Evolutionary conservation across 352 stramenopile genomes (phyloP).

Genomic region (Globisporangium parvum): DNA sequence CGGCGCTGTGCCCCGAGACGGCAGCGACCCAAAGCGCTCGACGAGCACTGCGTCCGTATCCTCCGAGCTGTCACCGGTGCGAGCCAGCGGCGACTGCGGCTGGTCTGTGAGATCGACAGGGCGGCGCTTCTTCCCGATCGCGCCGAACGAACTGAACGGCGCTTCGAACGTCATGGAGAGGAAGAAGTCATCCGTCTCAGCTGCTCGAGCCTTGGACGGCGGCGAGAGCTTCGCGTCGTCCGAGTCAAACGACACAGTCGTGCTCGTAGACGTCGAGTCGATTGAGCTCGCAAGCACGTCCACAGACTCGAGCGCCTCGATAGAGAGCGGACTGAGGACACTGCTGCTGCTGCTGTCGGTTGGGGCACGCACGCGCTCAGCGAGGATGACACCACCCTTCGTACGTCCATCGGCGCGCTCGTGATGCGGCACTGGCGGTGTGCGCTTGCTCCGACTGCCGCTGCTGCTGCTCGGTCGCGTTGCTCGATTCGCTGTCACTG

Average conservation of each 20-base stretch:
- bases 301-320: slow-evolving; percentile 2
- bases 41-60: slow-evolving; percentile 8
- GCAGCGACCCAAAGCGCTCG: slow-evolving; percentile 1
- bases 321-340: neutral
- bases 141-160: slow-evolving; percentile 13
- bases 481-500: neutral
- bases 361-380: neutral
- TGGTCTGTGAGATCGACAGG: neutral
- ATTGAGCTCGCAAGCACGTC: slow-evolving; percentile 6
- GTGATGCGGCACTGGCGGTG: neutral
- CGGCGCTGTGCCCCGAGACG: neutral
- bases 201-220: neutral
- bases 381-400: neutral
- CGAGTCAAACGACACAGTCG: slow-evolving; percentile 12
- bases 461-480: neutral
- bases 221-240: slow-evolving; percentile 8
- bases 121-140: slow-evolving; percentile 10
- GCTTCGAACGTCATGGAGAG: slow-evolving; percentile 10
- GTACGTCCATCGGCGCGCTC: too few species aligned
- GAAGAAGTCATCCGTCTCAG: slow-evolving; percentile 7
- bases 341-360: neutral
- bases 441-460: neutral
- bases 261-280: slow-evolving; percentile 11
- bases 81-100: neutral
- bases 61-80: neutral